phyloP scores from a whole-genome alignment of 129 eudicot genomes.

The Flaveria ramosissima region DNA sequence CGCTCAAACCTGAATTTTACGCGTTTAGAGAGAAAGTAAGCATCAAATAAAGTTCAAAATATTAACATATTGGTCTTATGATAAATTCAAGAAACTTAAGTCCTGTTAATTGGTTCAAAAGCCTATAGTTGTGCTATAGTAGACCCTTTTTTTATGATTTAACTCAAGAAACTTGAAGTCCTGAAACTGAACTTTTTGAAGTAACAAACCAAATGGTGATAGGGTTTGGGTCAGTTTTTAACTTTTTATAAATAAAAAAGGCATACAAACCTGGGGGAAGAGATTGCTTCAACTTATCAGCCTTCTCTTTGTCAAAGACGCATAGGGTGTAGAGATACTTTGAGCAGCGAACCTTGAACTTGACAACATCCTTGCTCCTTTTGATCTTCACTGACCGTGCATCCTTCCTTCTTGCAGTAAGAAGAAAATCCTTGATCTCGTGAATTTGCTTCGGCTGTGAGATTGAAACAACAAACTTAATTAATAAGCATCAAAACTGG shows the following conservation, averaged over 20 bases:
- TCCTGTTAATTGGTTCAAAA: too few relatives aligned
- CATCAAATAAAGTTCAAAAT: neutral
- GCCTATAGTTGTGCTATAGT: too few relatives aligned
- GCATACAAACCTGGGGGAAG: constrained; percentile 48
- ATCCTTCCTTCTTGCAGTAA: constrained; percentile 59
- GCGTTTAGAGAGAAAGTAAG: neutral
- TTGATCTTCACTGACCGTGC: constrained; percentile 58
- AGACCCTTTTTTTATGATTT: neutral
- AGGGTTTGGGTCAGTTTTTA: neutral
- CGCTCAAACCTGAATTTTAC: constrained; percentile 46
- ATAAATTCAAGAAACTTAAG: too few relatives aligned
- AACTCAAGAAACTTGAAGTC: neutral
- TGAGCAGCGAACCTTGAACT: constrained; percentile 60
- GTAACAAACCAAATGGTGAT: neutral
- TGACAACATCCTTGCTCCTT: constrained; percentile 45
- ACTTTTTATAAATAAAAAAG: too few relatives aligned
- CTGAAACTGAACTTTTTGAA: neutral
- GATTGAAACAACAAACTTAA: neutral
- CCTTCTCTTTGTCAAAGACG: constrained; percentile 47
- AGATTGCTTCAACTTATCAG: constrained; percentile 55
- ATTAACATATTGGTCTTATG: neutral
- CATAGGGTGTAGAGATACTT: constrained; percentile 51
- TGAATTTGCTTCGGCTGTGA: constrained; percentile 56
- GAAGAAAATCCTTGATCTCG: constrained; percentile 53
- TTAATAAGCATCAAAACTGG: neutral